A percentile compares a stretch with the other conserved stretches of the same genome.
Conservation (phyloP, 805 yeast species). For the Tanozyma kutaoensis region DNA sequence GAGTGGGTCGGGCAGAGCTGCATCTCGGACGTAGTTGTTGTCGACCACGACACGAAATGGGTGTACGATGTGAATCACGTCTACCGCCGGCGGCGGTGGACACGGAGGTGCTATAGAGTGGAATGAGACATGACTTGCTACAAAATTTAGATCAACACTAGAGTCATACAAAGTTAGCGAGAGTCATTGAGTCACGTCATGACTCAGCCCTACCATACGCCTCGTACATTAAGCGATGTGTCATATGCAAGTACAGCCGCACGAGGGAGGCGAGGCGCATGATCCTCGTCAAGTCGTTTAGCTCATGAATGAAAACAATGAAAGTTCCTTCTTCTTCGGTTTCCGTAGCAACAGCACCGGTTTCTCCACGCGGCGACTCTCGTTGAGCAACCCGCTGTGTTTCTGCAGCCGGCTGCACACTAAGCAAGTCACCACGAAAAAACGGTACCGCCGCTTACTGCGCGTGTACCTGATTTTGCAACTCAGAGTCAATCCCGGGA, state of each 20-base stretch:
- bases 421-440: constrained; percentile 8
- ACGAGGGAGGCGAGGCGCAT: not conserved
- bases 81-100: constrained; percentile 1
- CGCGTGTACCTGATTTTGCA: constrained; percentile 9
- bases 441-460: constrained; percentile 3
- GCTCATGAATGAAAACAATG: too few species aligned
- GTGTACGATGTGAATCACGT: constrained; percentile 47
- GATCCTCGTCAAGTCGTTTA: not conserved
- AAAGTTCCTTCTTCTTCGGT: not conserved
- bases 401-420: constrained; percentile 6
- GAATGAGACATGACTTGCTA: constrained; percentile 9
- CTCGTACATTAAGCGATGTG: not conserved
- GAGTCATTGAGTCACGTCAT: constrained; percentile 5
- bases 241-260: not conserved
- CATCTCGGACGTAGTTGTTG: constrained; percentile 36
- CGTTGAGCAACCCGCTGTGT: constrained; percentile 4
- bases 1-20: constrained; percentile 47
- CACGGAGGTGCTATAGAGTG: not conserved
- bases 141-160: constrained; percentile 4
- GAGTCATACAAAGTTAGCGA: not conserved
- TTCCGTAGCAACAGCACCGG: not conserved
- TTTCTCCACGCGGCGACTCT: not conserved
- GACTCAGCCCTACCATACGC: constrained; percentile 9
- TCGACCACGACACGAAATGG: constrained; percentile 76
- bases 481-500: constrained; percentile 21